Evolutionary conservation across 2,329 filamentous ascomycete genomes (phyloP), one percentile per base, ranked within the genome.

Genomic region (Zymoseptoria passerinii): DNA sequence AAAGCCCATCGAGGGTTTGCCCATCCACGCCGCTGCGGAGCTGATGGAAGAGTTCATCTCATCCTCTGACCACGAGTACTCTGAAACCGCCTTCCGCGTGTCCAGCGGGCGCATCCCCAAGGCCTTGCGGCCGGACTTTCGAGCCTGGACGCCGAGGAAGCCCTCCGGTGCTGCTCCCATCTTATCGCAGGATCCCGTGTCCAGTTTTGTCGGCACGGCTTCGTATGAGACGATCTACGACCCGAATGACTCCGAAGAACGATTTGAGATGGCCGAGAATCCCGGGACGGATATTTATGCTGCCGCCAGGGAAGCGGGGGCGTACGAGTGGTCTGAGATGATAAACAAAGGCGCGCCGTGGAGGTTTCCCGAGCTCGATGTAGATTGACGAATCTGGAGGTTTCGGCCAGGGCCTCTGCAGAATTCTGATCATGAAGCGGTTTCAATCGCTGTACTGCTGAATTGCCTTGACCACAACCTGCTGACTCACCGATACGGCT

Each of bases 41-140:
- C 28, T 57, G 23, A 23, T 57, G 49, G 50, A 57, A 28, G 29
- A 18, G 10, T 19, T 20, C 20, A 19, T 52, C 29, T 40, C 29
- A 13, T n/a, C 28, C 13, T 29, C 20, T 40, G 56, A 35, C 8
- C 50, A 54, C n/a, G 19, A 40, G 16, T 54, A 53, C 51, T 57
- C 56, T 23, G 10, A 29, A 23, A 7, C 44, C 16, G 56, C 56
- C 16, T 57, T 53, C 35, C 44, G 40, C 23, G 13, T 18, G 18
- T 57, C 56, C 4, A 57, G 56, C 28, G 56, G 56, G 10, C 50
- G 50, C 7, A 57, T 57, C 10, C 51, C 50, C 8, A 53, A 57
- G 16, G 16, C 3, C n/a, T 18, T 56, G 6, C 48, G 49, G 3
- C 54, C 49, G 29, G 29, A 23, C 20, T n/a, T 50, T 16, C 49